Evolutionary conservation across 2,329 filamentous ascomycete species (phyloP).

Genomic region (Stachybotrys chartarum): DNA sequence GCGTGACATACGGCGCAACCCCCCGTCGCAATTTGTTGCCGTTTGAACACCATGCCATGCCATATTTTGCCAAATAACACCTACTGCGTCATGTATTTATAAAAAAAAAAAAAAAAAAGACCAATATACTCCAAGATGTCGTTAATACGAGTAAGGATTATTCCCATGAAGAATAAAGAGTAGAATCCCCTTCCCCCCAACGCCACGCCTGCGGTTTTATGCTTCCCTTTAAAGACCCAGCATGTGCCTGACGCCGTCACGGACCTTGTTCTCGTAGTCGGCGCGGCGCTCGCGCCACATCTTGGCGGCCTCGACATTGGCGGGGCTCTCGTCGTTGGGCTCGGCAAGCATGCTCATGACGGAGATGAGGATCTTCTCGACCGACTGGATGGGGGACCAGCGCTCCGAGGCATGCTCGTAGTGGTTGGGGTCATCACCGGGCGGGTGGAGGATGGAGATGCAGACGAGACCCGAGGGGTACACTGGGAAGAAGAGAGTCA

Average conservation of each 20-base stretch:
- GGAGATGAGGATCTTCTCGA: constrained; percentile 93
- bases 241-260: constrained; percentile 72
- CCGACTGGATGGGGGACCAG: constrained; percentile 94
- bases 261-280: constrained; percentile 83
- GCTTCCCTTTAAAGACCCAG: constrained; percentile 56
- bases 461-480: constrained; percentile 90
- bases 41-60: constrained; percentile 15
- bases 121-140: background rate
- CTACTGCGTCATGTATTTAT: background rate
- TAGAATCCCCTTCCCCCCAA: constrained; percentile 1
- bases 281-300: constrained; percentile 83
- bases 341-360: constrained; percentile 99
- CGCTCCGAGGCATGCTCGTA: constrained; percentile 95
- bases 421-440: constrained; percentile 95
- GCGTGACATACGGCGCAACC: background rate
- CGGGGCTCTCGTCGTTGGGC: constrained; percentile 92
- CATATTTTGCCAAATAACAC: background rate
- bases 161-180: too few relatives aligned
- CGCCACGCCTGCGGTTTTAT: background rate
- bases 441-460: constrained; percentile 96
- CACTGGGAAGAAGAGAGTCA: constrained; percentile 42
- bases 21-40: constrained; percentile 1
- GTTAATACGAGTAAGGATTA: too few relatives aligned
- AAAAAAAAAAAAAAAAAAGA: too few relatives aligned
- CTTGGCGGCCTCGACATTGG: constrained; percentile 92